Evolutionary conservation across 331 rosid species (phyloP).

Genomic region (Pyracantha coccinea): DNA sequence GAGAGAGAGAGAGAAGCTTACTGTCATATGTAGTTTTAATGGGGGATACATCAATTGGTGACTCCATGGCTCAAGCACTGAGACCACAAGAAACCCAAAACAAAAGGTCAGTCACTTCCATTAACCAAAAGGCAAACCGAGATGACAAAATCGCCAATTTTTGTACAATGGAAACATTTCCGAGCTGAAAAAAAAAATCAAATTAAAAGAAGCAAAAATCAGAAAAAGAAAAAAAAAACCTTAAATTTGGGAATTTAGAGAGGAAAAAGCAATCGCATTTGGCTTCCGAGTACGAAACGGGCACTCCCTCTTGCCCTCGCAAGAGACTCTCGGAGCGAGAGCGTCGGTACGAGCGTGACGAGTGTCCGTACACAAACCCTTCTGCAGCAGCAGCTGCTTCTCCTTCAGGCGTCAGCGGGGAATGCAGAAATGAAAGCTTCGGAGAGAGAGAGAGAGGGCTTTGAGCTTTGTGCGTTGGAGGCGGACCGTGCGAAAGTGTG

Average conservation of each 20-base stretch:
- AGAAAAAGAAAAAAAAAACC: not conserved
- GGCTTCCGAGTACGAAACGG: not conserved
- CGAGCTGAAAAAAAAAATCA: not conserved
- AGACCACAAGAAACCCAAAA: slow-evolving; percentile 1
- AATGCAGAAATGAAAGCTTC: not conserved
- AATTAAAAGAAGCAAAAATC: not conserved
- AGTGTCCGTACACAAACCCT: not conserved
- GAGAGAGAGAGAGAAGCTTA: not conserved
- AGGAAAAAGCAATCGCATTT: not conserved
- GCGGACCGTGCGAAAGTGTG: not conserved
- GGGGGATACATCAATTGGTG: slow-evolving; percentile 14
- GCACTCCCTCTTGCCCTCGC: not conserved
- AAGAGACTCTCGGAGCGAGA: not conserved
- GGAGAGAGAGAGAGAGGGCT: too few species aligned
- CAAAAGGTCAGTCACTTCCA: not conserved
- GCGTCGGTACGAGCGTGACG: not conserved
- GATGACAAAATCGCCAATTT: not conserved
- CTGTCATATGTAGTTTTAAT: not conserved
- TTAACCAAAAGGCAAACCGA: not conserved
- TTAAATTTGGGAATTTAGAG: not conserved
- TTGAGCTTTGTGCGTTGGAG: not conserved
- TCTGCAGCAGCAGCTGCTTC: not conserved
- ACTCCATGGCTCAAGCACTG: slow-evolving; percentile 26
- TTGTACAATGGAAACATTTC: too few species aligned
- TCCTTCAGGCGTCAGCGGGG: not conserved